Base-by-base conservation (phyloP, 2,329 filamentous ascomycete species). In the Colletotrichum cereale region DNA sequence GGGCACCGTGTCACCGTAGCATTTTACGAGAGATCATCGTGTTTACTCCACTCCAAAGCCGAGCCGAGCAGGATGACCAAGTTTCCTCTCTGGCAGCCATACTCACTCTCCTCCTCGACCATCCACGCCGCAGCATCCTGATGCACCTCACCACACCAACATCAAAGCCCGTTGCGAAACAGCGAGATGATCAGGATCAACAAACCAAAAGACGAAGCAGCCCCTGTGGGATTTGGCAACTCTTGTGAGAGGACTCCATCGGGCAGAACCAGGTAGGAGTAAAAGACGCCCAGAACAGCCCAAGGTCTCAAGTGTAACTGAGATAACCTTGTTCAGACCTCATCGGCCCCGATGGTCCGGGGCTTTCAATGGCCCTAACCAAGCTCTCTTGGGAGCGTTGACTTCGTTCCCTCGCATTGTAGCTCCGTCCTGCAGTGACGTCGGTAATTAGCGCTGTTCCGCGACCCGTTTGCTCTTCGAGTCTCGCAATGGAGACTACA, bases 301-400 rank as follows among this genome's bases (percentile, higher is more conserved):
- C 52, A 55, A 24, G 21, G 21, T 6, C 16, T 16, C 16, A 12
- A 38, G 52, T 14, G 52, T n/a, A 21, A 21, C 12, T 36, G 31
- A 56, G 18, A 34, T 42, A 42, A 58, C 36, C 55, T 58, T 58
- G 24, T 40, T 29, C 55, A 57, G 36, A 57, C 55, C 34, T 57
- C 55, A 42, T 6, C 38, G 7, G 14, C 24, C 16, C 21, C 21
- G 18, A 56, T 24, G 31, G 7, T 18, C 10, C 3, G 31, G 31
- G 52, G 26, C 14, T 26, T 21, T 34, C 52, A 14, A 36, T n/a
- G 5, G 10, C 26, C 34, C 24, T 50, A 21, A 18, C 18, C n/a
- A 31, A 50, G n/a, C 2, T 21, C 5, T 31, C 21, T 38, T 26
- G n/a, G 36, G 5, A 10, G 7, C 31, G 10, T n/a, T 10, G 14